These are phyloP conservation scores for Kluyveromyces lactis DNA, from an alignment of 805 yeast genomes.

Conservation along the genomic window DNA sequence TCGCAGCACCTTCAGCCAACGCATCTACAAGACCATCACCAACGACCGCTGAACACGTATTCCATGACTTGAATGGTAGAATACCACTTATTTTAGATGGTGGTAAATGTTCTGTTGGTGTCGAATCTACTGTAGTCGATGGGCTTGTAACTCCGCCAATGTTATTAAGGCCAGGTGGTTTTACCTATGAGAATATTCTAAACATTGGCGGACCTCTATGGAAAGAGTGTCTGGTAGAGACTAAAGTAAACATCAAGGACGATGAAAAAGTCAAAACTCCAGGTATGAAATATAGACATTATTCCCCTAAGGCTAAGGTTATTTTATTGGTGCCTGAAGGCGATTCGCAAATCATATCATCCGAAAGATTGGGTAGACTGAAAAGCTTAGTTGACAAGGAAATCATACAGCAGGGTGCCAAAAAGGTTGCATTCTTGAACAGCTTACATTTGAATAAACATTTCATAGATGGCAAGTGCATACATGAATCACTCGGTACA, in stretches of 20 bases:
- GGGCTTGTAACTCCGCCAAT: conserved; percentile 81
- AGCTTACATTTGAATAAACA: conserved; percentile 22
- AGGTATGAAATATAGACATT: conserved; percentile 96
- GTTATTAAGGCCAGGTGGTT: conserved; percentile 90
- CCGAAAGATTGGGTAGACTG: conserved; percentile 23
- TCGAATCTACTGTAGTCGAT: conserved; percentile 90
- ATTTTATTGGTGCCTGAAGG: conserved; percentile 49
- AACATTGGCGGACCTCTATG: conserved; percentile 60
- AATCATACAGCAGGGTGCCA: conserved; percentile 9
- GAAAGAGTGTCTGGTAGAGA: conserved; percentile 56
- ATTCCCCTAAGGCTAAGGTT: conserved; percentile 85
- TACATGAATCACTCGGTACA: conserved; percentile 33
- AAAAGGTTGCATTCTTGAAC: conserved; percentile 46
- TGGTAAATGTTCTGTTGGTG: conserved; percentile 80
- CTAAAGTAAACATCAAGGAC: conserved; percentile 43
- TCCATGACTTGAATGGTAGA: conserved; percentile 64
- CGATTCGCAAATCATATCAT: conserved; percentile 27
- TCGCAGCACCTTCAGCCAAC: conserved; percentile 98
- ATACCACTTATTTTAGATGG: conserved; percentile 88
- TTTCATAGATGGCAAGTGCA: conserved; percentile 15
- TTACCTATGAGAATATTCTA: conserved; percentile 68
- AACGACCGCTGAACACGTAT: conserved; percentile 80
- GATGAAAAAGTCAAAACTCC: conserved; percentile 85
- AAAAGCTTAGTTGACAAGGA: conserved; percentile 14
- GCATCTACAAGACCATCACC: conserved; percentile 95